Conservation (phyloP, 1,139 yeast genomes). For the Kurtzmaniella quercitrusa region DNA sequence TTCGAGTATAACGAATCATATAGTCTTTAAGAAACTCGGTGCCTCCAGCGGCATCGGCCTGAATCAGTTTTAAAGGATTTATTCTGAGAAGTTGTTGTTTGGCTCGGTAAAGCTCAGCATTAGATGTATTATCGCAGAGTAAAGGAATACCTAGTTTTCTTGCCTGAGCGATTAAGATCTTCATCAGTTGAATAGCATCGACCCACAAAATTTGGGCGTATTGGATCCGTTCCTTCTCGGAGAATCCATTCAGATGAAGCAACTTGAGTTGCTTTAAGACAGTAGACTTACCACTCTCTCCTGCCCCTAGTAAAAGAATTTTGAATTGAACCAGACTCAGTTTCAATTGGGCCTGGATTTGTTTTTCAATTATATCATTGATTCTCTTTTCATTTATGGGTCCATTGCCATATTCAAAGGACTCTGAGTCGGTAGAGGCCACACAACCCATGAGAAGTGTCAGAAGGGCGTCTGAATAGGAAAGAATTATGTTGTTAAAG, state of each 20-base stretch:
- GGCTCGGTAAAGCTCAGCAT: conserved; percentile 35
- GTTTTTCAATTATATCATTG: conserved; percentile 67
- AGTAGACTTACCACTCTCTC: conserved; percentile 95
- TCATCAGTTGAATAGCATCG: conserved; percentile 87
- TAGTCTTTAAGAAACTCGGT: conserved; percentile 58
- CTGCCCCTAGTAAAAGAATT: conserved; percentile 80
- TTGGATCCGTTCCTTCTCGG: conserved; percentile 71
- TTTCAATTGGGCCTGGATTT: conserved; percentile 51
- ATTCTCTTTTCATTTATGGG: conserved; percentile 47
- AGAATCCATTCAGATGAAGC: conserved; percentile 82
- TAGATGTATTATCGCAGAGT: conserved; percentile 53
- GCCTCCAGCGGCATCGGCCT: conserved; percentile 70
- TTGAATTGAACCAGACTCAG: conserved; percentile 50
- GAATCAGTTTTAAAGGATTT: conserved; percentile 58
- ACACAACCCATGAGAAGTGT: conserved; percentile 56
- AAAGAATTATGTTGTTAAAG: neutral
- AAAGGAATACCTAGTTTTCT: conserved; percentile 55
- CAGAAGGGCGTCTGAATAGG: neutral
- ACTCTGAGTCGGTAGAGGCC: conserved; percentile 48
- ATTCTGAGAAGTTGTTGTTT: conserved; percentile 52
- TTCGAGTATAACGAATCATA: conserved; percentile 56
- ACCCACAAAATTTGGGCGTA: conserved; percentile 93
- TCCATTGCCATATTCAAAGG: conserved; percentile 26
- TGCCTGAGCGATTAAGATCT: conserved; percentile 70
- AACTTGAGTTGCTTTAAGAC: conserved; percentile 90